Evolutionary conservation across 2,329 filamentous ascomycete genomes (phyloP).

Genomic region (Aspergillus novofumigatus): DNA sequence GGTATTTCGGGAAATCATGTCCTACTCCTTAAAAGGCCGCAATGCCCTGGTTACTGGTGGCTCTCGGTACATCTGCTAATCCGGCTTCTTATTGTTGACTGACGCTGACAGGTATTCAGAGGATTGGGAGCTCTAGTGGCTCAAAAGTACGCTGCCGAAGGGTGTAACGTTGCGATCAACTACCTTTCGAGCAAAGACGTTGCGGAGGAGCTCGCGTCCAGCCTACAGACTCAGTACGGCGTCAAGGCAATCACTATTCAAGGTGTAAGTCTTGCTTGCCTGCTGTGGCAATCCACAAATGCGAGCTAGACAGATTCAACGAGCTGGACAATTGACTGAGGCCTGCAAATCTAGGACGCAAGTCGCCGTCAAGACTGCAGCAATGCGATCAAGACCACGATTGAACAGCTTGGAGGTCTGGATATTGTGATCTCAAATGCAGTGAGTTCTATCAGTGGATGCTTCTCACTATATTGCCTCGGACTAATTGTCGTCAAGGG

Average conservation of each 20-base stretch:
- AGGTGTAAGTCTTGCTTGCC: slow-evolving; percentile 47
- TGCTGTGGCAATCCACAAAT: neutral
- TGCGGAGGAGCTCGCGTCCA: slow-evolving; percentile 56
- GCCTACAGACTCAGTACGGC: slow-evolving; percentile 50
- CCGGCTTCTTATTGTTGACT: neutral
- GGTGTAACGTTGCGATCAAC: slow-evolving; percentile 69
- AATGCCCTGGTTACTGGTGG: slow-evolving; percentile 64
- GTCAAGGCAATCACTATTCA: slow-evolving; percentile 55
- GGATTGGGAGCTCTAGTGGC: slow-evolving; percentile 68
- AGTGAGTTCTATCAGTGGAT: slow-evolving; percentile 32
- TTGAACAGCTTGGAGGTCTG: slow-evolving; percentile 61
- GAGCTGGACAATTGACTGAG: slow-evolving; percentile 7
- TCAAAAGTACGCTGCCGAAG: slow-evolving; percentile 63
- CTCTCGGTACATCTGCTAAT: slow-evolving; percentile 48
- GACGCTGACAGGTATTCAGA: slow-evolving; percentile 38
- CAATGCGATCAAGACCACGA: slow-evolving; percentile 56
- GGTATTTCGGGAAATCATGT: slow-evolving; percentile 52
- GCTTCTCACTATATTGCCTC: neutral
- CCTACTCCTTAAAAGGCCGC: slow-evolving; percentile 57
- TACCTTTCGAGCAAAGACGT: slow-evolving; percentile 60
- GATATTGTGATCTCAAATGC: slow-evolving; percentile 77
- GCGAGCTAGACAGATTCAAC: neutral
- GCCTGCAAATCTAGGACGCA: slow-evolving; percentile 49
- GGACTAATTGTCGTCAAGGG: slow-evolving; percentile 38
- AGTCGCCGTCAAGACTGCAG: slow-evolving; percentile 56